A percentile compares a stretch with the other conserved stretches of the same genome.
These are phyloP conservation scores for Linnemannia schmuckeri DNA, from an alignment of 192 early-diverging fungal genomes.

Conservation along the genomic window DNA sequence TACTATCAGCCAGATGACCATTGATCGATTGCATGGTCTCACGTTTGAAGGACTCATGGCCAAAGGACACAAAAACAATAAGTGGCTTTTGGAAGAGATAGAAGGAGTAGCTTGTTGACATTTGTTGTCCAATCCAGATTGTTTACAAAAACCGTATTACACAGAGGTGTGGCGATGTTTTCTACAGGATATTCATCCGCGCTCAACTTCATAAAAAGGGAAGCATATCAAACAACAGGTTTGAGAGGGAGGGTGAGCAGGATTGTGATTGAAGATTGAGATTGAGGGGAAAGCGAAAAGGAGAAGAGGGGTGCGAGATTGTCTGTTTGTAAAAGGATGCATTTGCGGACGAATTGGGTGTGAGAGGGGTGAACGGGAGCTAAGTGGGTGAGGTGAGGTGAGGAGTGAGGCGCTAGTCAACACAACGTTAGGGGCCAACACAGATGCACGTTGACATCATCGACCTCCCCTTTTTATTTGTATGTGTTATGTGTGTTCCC, in stretches of 20 bases:
- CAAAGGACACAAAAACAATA: too few relatives aligned
- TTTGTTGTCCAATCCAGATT: too few relatives aligned
- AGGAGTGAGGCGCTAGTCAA: neutral
- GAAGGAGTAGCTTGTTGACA: too few relatives aligned
- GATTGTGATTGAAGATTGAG: neutral
- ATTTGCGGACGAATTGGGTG: neutral
- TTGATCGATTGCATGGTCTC: neutral
- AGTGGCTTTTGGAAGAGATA: too few relatives aligned
- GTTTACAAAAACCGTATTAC: too few relatives aligned
- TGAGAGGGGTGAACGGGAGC: too few relatives aligned
- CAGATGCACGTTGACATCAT: neutral
- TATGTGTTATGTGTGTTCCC: neutral
- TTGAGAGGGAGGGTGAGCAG: neutral
- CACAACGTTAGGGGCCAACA: neutral
- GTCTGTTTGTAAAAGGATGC: neutral
- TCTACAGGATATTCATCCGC: too few relatives aligned
- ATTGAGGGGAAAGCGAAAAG: neutral
- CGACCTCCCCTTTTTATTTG: neutral
- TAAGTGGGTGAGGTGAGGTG: too few relatives aligned
- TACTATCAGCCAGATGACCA: neutral
- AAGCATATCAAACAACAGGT: neutral
- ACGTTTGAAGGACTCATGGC: too few relatives aligned
- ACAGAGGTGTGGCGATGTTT: too few relatives aligned
- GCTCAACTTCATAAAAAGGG: too few relatives aligned
- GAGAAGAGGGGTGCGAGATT: neutral